Conservation (phyloP, 2,329 filamentous ascomycete genomes). For the Plenodomus tracheiphilus region DNA sequence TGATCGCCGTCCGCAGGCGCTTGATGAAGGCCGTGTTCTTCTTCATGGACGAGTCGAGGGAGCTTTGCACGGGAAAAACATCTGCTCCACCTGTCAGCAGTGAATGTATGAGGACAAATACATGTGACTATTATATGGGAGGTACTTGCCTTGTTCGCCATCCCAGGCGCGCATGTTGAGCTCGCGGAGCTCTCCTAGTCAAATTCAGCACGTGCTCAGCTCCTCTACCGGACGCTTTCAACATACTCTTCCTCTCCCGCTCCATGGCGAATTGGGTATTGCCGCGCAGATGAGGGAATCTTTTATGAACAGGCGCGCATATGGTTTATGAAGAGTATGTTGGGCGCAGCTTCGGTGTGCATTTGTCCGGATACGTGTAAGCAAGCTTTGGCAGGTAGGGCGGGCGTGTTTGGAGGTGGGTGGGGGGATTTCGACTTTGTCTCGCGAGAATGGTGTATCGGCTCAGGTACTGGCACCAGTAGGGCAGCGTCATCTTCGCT, state of each 20-base stretch:
- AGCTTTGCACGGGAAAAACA: constrained; percentile 74
- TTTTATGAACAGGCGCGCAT: constrained; percentile 42
- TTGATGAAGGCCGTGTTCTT: constrained; percentile 99
- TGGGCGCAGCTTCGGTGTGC: constrained; percentile 37
- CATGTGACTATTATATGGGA: no score
- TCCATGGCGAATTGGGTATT: constrained; percentile 49
- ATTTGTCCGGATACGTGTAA: constrained; percentile 36
- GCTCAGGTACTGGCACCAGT: no score
- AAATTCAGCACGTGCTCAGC: constrained; percentile 21
- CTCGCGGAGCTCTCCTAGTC: constrained; percentile 81
- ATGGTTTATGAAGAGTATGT: constrained; percentile 40
- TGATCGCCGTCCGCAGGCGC: constrained; percentile 87
- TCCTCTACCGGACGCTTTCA: neutral
- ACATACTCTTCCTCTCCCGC: constrained; percentile 53
- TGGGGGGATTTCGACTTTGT: neutral
- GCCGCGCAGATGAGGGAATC: constrained; percentile 41
- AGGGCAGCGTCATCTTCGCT: no score
- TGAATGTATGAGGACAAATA: no score
- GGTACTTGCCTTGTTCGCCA: constrained; percentile 74
- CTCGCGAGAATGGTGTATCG: neutral
- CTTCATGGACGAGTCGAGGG: constrained; percentile 92
- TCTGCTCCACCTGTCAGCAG: constrained; percentile 53
- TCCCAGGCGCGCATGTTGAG: constrained; percentile 87
- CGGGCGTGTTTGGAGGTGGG: constrained; percentile 4
- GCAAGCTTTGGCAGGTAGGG: constrained; percentile 24